Conservation (phyloP, 2,329 filamentous ascomycete genomes). For the Blumeria graminis region DNA sequence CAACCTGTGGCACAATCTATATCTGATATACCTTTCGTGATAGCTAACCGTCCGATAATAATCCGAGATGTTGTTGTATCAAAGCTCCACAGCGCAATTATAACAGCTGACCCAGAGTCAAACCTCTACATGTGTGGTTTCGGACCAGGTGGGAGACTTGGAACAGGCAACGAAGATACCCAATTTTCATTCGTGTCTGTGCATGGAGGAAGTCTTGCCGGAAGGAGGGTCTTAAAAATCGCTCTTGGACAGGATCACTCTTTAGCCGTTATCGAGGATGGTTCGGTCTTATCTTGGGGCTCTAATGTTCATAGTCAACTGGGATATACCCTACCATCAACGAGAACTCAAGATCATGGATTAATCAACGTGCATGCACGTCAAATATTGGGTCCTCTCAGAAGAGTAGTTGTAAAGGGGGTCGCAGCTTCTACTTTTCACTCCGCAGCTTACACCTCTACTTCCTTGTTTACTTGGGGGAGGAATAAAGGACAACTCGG, state of each 20-base stretch:
- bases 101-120: constrained; percentile 67
- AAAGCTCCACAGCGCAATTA: constrained; percentile 71
- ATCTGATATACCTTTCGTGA: constrained; percentile 42
- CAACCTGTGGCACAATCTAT: constrained; percentile 12
- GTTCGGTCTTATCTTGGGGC: constrained; percentile 91
- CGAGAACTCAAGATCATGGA: constrained; percentile 49
- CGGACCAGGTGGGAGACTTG: constrained; percentile 70
- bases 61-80: constrained; percentile 70
- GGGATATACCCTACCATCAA: constrained; percentile 52
- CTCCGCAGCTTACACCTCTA: constrained; percentile 65
- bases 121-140: constrained; percentile 89
- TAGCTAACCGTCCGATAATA: constrained; percentile 45
- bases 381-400: constrained; percentile 78
- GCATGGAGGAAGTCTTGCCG: constrained; percentile 44
- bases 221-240: constrained; percentile 51
- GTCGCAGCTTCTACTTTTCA: constrained; percentile 77
- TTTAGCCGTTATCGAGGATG: constrained; percentile 59
- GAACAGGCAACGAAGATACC: constrained; percentile 72
- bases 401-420: constrained; percentile 60
- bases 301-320: constrained; percentile 68
- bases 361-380: constrained; percentile 60
- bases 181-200: constrained; percentile 70
- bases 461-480: constrained; percentile 76
- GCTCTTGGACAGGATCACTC: constrained; percentile 83
- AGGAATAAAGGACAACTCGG: constrained; percentile 88